phyloP scores from a whole-genome alignment of 345 rosid genomes.

The Physaria fendleri region DNA sequence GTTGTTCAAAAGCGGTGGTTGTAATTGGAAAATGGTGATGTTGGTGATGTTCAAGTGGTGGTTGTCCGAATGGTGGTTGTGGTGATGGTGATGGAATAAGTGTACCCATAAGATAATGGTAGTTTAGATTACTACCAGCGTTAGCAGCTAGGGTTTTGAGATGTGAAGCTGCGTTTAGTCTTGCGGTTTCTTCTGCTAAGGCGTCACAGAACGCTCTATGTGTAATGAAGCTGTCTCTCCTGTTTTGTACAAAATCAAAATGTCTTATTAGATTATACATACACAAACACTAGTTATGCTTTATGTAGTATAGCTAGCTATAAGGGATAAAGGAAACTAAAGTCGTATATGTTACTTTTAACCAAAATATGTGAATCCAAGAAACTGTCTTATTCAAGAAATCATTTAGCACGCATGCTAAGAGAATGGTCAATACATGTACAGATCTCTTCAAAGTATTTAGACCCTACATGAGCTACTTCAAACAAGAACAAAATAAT shows the following conservation, averaged over 20 bases:
- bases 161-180: conserved; percentile 67
- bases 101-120: conserved; percentile 57
- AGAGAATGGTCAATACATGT: conserved; percentile 5
- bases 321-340: background rate
- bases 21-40: conserved; percentile 29
- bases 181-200: conserved; percentile 90
- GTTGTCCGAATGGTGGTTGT: conserved; percentile 54
- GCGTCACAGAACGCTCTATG: conserved; percentile 99
- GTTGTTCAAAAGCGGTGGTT: conserved; percentile 31
- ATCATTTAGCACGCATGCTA: conserved; percentile 5
- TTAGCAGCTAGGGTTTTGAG: conserved; percentile 29
- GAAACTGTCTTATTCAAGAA: conserved; percentile 14
- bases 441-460: background rate
- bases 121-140: conserved; percentile 22
- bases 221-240: conserved; percentile 92
- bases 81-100: conserved; percentile 28
- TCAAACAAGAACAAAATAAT: background rate
- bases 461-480: conserved; percentile 15
- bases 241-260: conserved; percentile 26
- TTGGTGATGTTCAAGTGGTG: conserved; percentile 25
- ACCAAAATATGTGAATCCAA: conserved; percentile 11
- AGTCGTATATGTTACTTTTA: background rate
- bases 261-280: background rate
- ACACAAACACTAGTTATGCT: background rate
- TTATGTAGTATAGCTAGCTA: background rate